Conservation (phyloP, 208 protist species). For the Trypanosoma congolense region DNA sequence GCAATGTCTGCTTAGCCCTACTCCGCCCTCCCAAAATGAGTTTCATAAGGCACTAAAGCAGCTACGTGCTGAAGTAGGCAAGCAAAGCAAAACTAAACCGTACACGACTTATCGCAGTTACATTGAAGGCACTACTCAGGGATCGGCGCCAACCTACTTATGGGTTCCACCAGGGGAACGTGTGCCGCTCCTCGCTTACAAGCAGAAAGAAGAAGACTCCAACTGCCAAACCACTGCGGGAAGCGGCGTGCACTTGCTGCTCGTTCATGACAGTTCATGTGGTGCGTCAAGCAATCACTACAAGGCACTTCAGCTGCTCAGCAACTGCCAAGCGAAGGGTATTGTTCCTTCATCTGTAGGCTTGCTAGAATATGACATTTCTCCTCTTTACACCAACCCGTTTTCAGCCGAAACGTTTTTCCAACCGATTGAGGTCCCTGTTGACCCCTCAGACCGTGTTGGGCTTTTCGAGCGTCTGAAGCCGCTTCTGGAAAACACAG, state of each 20-base stretch:
- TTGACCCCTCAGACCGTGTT: not conserved
- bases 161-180: slow-evolving; percentile 18
- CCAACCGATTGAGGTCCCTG: not conserved
- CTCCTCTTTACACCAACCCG: slow-evolving; percentile 1
- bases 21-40: not conserved
- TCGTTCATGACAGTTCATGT: slow-evolving; percentile 37
- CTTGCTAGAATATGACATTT: slow-evolving; percentile 23
- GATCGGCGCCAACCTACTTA: slow-evolving; percentile 18
- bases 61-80: not conserved
- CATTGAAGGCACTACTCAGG: not conserved
- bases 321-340: slow-evolving; percentile 1
- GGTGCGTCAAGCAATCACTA: slow-evolving; percentile 30
- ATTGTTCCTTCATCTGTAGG: not conserved
- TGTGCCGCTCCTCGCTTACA: slow-evolving; percentile 17
- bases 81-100: not conserved
- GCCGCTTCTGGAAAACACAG: slow-evolving; percentile 12
- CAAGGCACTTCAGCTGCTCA: slow-evolving; percentile 40
- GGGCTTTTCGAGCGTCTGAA: slow-evolving; percentile 15
- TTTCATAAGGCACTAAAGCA: not conserved
- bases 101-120: slow-evolving; percentile 6
- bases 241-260: slow-evolving; percentile 17
- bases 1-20: not conserved
- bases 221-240: not conserved
- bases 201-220: slow-evolving; percentile 3
- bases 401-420: not conserved